A percentile compares a stretch with the other conserved stretches of the same genome.
These are phyloP conservation scores for Alternaria atra DNA, from an alignment of 2,329 filamentous ascomycete genomes.

Conservation along the genomic window DNA sequence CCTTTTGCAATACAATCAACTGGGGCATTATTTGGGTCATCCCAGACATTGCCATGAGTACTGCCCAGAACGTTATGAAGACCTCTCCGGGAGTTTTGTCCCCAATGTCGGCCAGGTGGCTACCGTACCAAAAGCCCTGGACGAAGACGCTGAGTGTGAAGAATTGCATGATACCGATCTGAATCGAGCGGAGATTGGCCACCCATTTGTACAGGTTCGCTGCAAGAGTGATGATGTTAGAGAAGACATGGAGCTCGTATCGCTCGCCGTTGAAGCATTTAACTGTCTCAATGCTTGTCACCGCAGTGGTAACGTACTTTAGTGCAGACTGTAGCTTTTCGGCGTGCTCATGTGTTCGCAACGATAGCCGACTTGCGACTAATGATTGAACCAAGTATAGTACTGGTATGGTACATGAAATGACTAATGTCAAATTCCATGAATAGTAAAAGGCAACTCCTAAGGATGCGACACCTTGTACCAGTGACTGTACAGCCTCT, in stretches of 20 bases:
- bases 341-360: conserved; percentile 75
- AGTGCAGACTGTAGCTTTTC: conserved; percentile 73
- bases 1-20: conserved; percentile 79
- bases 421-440: conserved; percentile 84
- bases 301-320: conserved; percentile 73
- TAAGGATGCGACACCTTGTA: conserved; percentile 73
- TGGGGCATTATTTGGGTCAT: conserved; percentile 79
- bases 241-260: conserved; percentile 74
- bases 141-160: conserved; percentile 83
- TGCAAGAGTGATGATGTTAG: conserved; percentile 64
- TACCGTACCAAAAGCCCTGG: conserved; percentile 89
- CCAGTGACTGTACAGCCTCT: conserved; percentile 68
- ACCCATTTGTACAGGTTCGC: conserved; percentile 72
- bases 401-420: conserved; percentile 76
- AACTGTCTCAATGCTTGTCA: conserved; percentile 81
- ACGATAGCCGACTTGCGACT: conserved; percentile 68
- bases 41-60: conserved; percentile 77
- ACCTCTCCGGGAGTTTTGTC: conserved; percentile 70
- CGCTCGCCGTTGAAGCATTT: conserved; percentile 84
- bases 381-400: conserved; percentile 68
- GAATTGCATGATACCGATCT: conserved; percentile 77
- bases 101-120: conserved; percentile 70
- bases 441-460: conserved; percentile 79
- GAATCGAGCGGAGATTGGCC: conserved; percentile 72
- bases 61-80: conserved; percentile 85